Evolutionary conservation across 805 yeast genomes (phyloP).

Genomic region (Candida ascalaphidarum): DNA sequence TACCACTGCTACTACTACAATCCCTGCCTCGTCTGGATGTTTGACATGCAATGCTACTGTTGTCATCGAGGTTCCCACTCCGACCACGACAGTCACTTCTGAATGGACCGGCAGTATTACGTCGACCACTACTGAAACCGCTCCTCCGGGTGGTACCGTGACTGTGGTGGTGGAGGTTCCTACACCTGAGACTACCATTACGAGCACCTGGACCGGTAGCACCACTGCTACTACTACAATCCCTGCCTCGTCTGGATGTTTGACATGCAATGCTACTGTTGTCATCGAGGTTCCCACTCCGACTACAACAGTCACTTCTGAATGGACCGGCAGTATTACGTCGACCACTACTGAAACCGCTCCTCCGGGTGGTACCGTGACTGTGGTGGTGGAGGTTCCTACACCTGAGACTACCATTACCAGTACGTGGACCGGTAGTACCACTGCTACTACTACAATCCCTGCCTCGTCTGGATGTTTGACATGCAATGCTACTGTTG

Average conservation of each 20-base stretch:
- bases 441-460: background rate
- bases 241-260: constrained; percentile 3
- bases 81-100: background rate
- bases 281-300: constrained; percentile 11
- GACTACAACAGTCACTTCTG: constrained; percentile 5
- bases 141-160: constrained; percentile 3
- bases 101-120: background rate
- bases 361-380: constrained; percentile 9
- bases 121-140: constrained; percentile 1
- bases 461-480: background rate
- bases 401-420: constrained; percentile 3
- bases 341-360: constrained; percentile 10
- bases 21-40: background rate
- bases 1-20: background rate
- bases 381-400: constrained; percentile 9
- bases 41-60: background rate
- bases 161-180: constrained; percentile 9
- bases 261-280: constrained; percentile 8
- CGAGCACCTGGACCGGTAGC: constrained; percentile 8
- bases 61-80: background rate
- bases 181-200: constrained; percentile 4
- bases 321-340: constrained; percentile 5
- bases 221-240: constrained; percentile 3
- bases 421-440: background rate
- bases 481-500: background rate